Base-by-base conservation (phyloP, 345 rosid species). In the Luvunga scandens region DNA sequence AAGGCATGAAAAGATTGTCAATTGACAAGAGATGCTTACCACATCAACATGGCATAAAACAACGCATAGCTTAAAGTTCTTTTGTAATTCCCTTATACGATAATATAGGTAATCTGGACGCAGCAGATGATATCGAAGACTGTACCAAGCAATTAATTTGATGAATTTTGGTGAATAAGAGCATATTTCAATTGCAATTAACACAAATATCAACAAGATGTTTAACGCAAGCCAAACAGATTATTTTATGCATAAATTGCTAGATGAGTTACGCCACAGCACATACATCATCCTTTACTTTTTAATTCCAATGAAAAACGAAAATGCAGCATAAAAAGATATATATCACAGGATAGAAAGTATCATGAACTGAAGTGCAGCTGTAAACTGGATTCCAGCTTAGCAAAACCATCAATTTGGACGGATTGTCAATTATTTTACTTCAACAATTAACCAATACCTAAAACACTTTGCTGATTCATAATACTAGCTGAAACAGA, bases 31-130 rank as follows among this genome's bases (percentile, higher is more conserved):
- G 38, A 63, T 9, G 66, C 92, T 88, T 79, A 94, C 99, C 87
- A 96, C 97, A 79, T 92, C 97, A 75, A 96, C 90, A 83, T 92
- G 98, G 81, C 99, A 96, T 24, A 91, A 83, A 83, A 94, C 93
- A 68, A 96, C 84, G n/a, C 94, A 91, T 76, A 94, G 94, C 85
- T 92, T 90, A 84, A 86, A 95, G 77, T 91, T 90, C 81, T 88
- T 95, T 72, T 96, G 92, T 65, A 96, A 84, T 81, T 96, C 99
- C 82, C 97, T 94, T 71, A 91, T 91, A 53, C 95, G 94, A 79
- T 85, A 96, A 76, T 94, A 92, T 59, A 94, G 88, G 77, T 94
- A 96, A 79, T 94, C 99, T 5, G 97, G 93, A 81, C 92, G 99
- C 74, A 94, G 83, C 34, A 94, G 85, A 90, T 96, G 99, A 79